Percentiles rank a stretch among this genome's conserved stretches.
These are phyloP conservation scores for Bipolaris bicolor DNA, from an alignment of 2,329 filamentous ascomycete genomes.

Conservation along the genomic window DNA sequence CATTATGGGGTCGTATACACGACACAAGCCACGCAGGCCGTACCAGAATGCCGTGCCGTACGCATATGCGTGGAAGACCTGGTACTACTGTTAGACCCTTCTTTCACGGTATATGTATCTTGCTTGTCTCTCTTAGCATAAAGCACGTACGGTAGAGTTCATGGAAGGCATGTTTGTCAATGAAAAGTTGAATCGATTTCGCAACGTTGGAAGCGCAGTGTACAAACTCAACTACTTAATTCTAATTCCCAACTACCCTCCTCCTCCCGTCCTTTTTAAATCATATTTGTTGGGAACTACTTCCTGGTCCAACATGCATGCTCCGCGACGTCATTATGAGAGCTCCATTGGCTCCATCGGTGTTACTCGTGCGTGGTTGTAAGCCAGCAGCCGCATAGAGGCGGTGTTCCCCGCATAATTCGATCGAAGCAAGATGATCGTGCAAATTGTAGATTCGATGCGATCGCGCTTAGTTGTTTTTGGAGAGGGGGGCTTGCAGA, in stretches of 20 bases:
- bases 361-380: constrained; percentile 8
- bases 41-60: constrained; percentile 40
- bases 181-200: not conserved
- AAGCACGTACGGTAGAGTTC: constrained; percentile 4
- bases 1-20: constrained; percentile 34
- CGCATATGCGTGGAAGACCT: constrained; percentile 34
- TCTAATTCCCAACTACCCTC: not conserved
- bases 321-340: constrained; percentile 28
- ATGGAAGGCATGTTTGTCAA: constrained; percentile 11
- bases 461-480: not conserved
- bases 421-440: not conserved
- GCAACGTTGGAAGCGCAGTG: not conserved
- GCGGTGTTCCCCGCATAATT: not conserved
- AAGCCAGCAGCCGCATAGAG: constrained; percentile 7
- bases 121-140: too few species aligned
- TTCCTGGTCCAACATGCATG: not conserved
- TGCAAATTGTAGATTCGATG: not conserved
- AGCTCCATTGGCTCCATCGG: constrained; percentile 19
- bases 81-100: not conserved
- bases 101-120: not conserved
- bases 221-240: not conserved
- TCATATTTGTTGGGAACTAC: not conserved
- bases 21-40: constrained; percentile 31
- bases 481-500: not conserved
- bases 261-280: not conserved